These are phyloP conservation scores for Kazachstania martiniae DNA, from an alignment of 805 yeast species.

Conservation along the genomic window DNA sequence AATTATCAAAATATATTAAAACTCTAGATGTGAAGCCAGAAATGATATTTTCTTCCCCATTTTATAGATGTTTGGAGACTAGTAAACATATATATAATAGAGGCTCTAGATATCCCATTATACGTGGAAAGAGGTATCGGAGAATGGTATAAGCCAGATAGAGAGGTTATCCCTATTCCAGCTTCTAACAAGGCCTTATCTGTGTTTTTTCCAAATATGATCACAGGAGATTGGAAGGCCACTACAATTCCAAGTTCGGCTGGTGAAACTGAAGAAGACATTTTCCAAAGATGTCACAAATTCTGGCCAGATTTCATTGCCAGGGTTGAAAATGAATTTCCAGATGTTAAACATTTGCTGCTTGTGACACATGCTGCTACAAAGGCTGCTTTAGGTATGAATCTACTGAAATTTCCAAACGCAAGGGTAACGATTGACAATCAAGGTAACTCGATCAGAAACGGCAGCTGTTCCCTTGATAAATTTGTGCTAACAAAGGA, in stretches of 20 bases:
- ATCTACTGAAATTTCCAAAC: conserved; percentile 44
- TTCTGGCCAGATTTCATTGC: conserved; percentile 53
- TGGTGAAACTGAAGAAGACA: conserved; percentile 69
- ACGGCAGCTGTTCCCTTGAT: conserved; percentile 83
- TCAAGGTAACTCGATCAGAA: conserved; percentile 41
- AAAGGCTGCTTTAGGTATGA: conserved; percentile 80
- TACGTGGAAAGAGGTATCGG: conserved; percentile 77
- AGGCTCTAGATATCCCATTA: conserved; percentile 46
- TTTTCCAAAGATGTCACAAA: conserved; percentile 47
- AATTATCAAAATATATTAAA: conserved; percentile 55
- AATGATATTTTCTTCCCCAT: conserved; percentile 69
- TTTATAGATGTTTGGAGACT: conserved; percentile 83
- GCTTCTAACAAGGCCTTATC: conserved; percentile 41
- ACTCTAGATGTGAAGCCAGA: conserved; percentile 51
- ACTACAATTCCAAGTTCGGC: conserved; percentile 46
- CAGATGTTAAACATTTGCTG: conserved; percentile 50
- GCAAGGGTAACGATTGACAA: conserved; percentile 45
- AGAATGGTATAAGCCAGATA: conserved; percentile 78
- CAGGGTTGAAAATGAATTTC: conserved; percentile 43
- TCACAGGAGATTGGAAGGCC: conserved; percentile 37
- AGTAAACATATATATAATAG: conserved; percentile 54
- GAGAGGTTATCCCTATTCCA: conserved; percentile 63
- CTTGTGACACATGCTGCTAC: conserved; percentile 90
- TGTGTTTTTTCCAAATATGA: conserved; percentile 42
- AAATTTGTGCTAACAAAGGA: conserved; percentile 33